Evolutionary conservation across 2,329 filamentous ascomycete species (phyloP).

Genomic region (Camillea tinctor): DNA sequence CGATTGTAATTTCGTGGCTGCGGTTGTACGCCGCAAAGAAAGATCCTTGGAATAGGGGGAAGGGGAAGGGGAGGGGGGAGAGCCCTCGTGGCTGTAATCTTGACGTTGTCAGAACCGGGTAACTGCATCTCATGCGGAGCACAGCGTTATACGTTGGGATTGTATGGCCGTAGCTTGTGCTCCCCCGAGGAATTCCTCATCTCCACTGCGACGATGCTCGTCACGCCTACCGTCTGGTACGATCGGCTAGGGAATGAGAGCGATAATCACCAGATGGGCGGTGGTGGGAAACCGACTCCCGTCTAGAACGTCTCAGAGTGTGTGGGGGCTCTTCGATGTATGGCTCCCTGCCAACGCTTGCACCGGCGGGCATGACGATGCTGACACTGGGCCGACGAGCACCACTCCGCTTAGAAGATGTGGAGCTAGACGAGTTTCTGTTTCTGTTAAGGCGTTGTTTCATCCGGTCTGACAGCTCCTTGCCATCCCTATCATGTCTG

Average conservation of each 20-base stretch:
- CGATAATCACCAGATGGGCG: not conserved
- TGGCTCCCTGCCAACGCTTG: constrained; percentile 7
- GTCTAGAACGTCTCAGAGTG: not conserved
- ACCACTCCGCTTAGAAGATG: constrained; percentile 3
- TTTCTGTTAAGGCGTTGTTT: constrained; percentile 7
- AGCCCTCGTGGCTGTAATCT: not conserved
- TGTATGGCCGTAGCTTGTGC: not conserved
- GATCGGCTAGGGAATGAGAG: not conserved
- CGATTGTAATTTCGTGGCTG: not conserved
- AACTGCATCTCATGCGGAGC: not conserved
- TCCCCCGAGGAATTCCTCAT: not conserved
- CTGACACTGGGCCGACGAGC: constrained; percentile 12
- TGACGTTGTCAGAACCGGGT: not conserved
- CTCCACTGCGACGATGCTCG: not conserved
- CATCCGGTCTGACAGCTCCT: constrained; percentile 8
- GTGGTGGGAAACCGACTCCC: not conserved
- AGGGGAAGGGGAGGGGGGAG: too few relatives aligned
- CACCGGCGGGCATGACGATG: constrained; percentile 6
- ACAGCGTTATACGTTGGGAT: not conserved
- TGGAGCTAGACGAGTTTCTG: not conserved
- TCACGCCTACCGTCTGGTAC: not conserved
- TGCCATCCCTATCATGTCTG: constrained; percentile 8
- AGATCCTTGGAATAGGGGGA: not conserved
- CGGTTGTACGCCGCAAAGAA: not conserved
- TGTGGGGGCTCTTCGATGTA: constrained; percentile 17